phyloP scores from a whole-genome alignment of 805 yeast species.

The Diddensiella transvaalensis region DNA sequence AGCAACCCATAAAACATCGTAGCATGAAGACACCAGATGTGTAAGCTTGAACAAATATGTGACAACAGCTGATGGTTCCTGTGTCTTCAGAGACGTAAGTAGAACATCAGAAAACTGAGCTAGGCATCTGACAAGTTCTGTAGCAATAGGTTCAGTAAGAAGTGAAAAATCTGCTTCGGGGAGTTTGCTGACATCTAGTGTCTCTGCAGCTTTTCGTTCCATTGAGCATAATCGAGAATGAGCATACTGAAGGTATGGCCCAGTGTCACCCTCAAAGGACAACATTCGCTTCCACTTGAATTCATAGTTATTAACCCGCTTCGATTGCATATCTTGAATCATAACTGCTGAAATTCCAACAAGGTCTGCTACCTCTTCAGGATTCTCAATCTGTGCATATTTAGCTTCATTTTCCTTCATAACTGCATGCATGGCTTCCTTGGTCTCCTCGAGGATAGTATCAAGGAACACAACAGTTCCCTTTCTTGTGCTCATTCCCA shows the following conservation, averaged over 20 bases:
- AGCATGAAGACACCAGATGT: conserved; percentile 93
- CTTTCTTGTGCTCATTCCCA: conserved; percentile 96
- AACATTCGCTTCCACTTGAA: conserved; percentile 98
- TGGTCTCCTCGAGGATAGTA: conserved; percentile 87
- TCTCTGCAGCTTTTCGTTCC: conserved; percentile 68
- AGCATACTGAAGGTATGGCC: conserved; percentile 97
- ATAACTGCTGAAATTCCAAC: conserved; percentile 96
- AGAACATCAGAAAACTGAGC: conserved; percentile 90
- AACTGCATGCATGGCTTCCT: conserved; percentile 91
- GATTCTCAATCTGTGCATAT: conserved; percentile 88
- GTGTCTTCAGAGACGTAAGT: conserved; percentile 74
- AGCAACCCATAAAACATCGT: conserved; percentile 93
- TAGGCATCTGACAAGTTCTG: conserved; percentile 66
- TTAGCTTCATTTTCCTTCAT: conserved; percentile 90
- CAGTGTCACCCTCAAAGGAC: conserved; percentile 98
- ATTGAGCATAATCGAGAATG: conserved; percentile 95
- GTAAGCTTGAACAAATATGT: conserved; percentile 89
- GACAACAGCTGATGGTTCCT: conserved; percentile 91
- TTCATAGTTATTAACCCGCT: conserved; percentile 92
- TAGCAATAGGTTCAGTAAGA: conserved; percentile 68
- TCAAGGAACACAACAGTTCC: conserved; percentile 99
- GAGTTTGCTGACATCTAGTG: conserved; percentile 25
- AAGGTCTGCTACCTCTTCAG: conserved; percentile 91
- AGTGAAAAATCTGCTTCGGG: conserved; percentile 52
- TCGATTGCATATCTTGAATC: conserved; percentile 98